Evolutionary conservation across 208 protist species (phyloP).

Genomic region (Trypanosoma vivax): DNA sequence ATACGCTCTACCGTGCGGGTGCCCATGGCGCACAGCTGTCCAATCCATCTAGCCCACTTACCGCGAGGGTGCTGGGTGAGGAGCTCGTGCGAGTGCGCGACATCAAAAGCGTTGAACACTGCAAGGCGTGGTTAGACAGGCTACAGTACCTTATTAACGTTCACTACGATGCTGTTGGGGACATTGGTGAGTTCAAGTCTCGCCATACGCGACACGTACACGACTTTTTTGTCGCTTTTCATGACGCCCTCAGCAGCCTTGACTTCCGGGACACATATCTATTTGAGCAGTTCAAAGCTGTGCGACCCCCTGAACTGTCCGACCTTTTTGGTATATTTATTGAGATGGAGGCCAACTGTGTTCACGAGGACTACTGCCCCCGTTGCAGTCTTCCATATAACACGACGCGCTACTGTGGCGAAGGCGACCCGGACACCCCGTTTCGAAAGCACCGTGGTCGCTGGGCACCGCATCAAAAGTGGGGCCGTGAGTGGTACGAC

Average conservation of each 20-base stretch:
- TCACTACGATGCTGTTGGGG: slow-evolving; percentile 82
- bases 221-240: slow-evolving; percentile 83
- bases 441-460: slow-evolving; percentile 80
- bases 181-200: slow-evolving; percentile 71
- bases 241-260: slow-evolving; percentile 80
- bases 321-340: slow-evolving; percentile 86
- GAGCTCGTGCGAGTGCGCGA: slow-evolving; percentile 72
- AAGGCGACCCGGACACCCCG: slow-evolving; percentile 73
- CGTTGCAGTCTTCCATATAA: slow-evolving; percentile 80
- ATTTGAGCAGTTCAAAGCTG: slow-evolving; percentile 47
- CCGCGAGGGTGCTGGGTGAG: slow-evolving; percentile 59
- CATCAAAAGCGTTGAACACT: slow-evolving; percentile 75
- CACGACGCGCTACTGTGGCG: slow-evolving; percentile 79
- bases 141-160: slow-evolving; percentile 73
- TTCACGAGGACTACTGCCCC: slow-evolving; percentile 75
- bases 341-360: slow-evolving; percentile 90
- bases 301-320: slow-evolving; percentile 46
- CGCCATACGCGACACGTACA: slow-evolving; percentile 83
- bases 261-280: slow-evolving; percentile 82
- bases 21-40: slow-evolving; percentile 54
- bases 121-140: slow-evolving; percentile 82
- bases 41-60: slow-evolving; percentile 55
- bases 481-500: slow-evolving; percentile 81
- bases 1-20: slow-evolving; percentile 62
- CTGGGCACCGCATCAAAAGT: slow-evolving; percentile 80